Percentiles rank a stretch among this genome's conserved stretches.
phyloP scores from a whole-genome alignment of 306 rosid genomes.

The Acacia crassicarpa region DNA sequence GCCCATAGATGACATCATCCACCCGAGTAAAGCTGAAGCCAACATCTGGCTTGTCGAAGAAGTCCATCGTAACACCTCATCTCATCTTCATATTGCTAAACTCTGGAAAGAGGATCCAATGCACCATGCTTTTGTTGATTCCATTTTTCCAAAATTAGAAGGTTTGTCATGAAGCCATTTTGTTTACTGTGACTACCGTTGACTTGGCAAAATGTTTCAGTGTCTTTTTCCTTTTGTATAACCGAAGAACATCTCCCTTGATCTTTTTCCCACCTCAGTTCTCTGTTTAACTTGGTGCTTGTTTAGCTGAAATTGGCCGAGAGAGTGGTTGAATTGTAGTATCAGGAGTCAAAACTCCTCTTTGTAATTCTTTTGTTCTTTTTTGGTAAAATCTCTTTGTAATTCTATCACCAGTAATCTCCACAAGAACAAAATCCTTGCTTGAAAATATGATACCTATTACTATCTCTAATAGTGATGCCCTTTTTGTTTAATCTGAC shows the following conservation, averaged over 20 bases:
- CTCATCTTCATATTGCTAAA: constrained; percentile 64
- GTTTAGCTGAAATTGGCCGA: constrained; percentile 2
- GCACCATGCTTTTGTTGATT: constrained; percentile 68
- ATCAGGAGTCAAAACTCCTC: background rate
- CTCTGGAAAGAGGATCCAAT: constrained; percentile 73
- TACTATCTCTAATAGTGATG: constrained; percentile 59
- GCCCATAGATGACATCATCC: constrained; percentile 71
- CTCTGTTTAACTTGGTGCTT: background rate
- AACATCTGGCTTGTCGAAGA: constrained; percentile 85
- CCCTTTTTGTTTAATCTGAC: constrained; percentile 56
- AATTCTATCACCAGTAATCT: constrained; percentile 56
- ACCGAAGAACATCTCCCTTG: constrained; percentile 20
- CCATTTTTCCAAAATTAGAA: constrained; percentile 64
- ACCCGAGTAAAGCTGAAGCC: constrained; percentile 91
- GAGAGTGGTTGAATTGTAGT: constrained; percentile 21
- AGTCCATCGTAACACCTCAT: constrained; percentile 81
- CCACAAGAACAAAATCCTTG: constrained; percentile 65
- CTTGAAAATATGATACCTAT: constrained; percentile 61
- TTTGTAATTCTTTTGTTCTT: background rate
- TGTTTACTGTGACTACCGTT: constrained; percentile 27
- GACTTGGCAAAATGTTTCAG: constrained; percentile 6
- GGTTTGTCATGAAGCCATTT: constrained; percentile 33
- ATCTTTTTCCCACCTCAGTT: background rate
- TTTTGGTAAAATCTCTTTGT: background rate
- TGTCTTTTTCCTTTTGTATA: background rate